Base-by-base conservation (phyloP, 495 filamentous ascomycete species). In the Tuber borchii region DNA sequence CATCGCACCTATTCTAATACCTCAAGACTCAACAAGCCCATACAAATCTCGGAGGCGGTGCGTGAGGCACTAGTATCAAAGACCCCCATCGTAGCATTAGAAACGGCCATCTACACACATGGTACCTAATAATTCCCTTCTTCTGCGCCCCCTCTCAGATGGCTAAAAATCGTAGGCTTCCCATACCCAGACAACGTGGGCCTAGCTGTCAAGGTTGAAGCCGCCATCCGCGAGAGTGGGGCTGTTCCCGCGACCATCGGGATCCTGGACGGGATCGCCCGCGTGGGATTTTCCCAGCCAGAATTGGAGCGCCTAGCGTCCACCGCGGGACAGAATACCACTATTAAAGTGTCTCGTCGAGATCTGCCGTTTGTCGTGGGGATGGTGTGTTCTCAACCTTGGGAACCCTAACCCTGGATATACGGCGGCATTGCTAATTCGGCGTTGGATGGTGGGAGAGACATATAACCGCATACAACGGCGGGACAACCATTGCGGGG, bases 171-270 rank as follows among this genome's bases (percentile, higher is more conserved):
- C 43, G 82, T 86, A 89, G 95, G 95, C 39, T 94, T 94, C 79
- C 91, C 96, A 48, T 93, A 93, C 75, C 90, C 93, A 2, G 91
- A 94, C 48, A 94, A 93, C 78, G 85, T 91, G 51, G 87, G 88
- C 16, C 88, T 99, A 9, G 90, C 91, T 22, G 85, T 86, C 12
- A 83, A 88, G 34, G 87, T 97, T 20, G 95, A 98, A 84, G 88
- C 87, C 12, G 85, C 93, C 12, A 90, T 97, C 56, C 90, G 95
- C 73, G 83, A 85, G 12, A 89, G 93, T 84, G 95, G 95, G 46
- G 95, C 90, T 22, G 88, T 97, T 34, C 95, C 95, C n/a, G 95
- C 95, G 26, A 96, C 95, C 1, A 92, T 96, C 82, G 95, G 93
- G 61, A 87, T 99, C 34, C 82, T 97, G 12, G 88, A 90, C 78